Evolutionary conservation across 495 filamentous ascomycete genomes (phyloP).

Genomic region (Hypoxylon intermedium): DNA sequence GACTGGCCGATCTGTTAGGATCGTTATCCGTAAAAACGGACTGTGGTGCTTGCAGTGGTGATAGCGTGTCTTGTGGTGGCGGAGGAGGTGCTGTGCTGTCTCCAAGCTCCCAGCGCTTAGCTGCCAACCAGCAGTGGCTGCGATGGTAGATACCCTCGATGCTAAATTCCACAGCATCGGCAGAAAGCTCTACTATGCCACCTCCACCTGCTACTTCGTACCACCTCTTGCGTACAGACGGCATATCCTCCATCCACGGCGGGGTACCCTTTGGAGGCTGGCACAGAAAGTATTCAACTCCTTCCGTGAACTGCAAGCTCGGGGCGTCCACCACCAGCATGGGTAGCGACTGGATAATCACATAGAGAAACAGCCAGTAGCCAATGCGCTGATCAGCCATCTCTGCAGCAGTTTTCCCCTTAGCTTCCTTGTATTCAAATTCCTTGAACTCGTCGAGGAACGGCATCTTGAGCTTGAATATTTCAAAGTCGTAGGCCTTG

Average conservation of each 20-base stretch:
- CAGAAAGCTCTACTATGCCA: conserved; percentile 76
- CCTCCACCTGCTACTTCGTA: conserved; percentile 76
- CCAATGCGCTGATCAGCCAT: conserved; percentile 79
- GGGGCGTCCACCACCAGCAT: conserved; percentile 89
- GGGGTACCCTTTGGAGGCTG: conserved; percentile 80
- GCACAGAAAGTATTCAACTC: conserved; percentile 97
- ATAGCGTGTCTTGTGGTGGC: conserved; percentile 30
- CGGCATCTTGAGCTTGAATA: conserved; percentile 58
- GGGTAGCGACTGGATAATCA: conserved; percentile 86
- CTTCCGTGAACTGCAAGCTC: conserved; percentile 74
- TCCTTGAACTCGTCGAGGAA: conserved; percentile 83
- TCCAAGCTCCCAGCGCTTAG: conserved; percentile 69
- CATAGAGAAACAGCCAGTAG: conserved; percentile 95
- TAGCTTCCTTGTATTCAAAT: conserved; percentile 79
- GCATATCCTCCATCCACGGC: conserved; percentile 83
- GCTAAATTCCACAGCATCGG: conserved; percentile 84
- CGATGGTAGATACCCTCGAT: conserved; percentile 90
- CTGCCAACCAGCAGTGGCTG: conserved; percentile 89
- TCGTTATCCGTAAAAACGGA: conserved; percentile 40
- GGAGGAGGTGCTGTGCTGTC: conserved; percentile 24
- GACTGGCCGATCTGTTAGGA: conserved; percentile 31
- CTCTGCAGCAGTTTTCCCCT: conserved; percentile 74
- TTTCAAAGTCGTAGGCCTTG: conserved; percentile 78
- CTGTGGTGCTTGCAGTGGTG: conserved; percentile 51
- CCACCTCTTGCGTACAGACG: conserved; percentile 73